These are phyloP conservation scores for Saccharum officinarum DNA, from an alignment of 176 grass and related monocot species.

Conservation along the genomic window DNA sequence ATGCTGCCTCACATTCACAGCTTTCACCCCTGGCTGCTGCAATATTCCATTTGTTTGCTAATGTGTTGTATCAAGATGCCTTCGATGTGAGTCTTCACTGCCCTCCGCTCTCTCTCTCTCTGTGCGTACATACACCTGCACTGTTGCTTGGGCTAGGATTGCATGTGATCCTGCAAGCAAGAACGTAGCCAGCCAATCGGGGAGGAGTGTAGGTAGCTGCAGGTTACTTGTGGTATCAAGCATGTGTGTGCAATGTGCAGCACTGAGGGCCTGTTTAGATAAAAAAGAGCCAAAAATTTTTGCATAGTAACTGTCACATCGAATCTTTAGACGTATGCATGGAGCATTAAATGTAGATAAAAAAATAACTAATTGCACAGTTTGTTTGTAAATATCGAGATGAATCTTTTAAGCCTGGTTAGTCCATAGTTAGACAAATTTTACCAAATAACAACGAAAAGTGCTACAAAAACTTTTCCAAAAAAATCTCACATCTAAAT, in stretches of 20 bases:
- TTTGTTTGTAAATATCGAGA: no score
- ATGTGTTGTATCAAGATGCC: slow-evolving; percentile 83
- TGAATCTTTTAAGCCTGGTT: no score
- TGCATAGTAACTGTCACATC: no score
- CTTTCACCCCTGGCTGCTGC: slow-evolving; percentile 43
- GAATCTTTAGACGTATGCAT: no score
- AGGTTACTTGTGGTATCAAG: slow-evolving; percentile 38
- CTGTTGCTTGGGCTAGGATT: slow-evolving; percentile 35
- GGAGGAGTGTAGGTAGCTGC: slow-evolving; percentile 13
- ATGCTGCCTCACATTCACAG: slow-evolving; percentile 48
- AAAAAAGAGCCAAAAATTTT: slow-evolving; percentile 1
- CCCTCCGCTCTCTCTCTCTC: neutral
- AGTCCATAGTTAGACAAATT: no score
- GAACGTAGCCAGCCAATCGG: neutral
- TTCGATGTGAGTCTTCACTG: slow-evolving; percentile 96
- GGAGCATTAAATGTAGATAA: no score
- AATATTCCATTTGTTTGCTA: slow-evolving; percentile 99
- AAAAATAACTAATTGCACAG: no score
- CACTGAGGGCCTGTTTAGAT: no score
- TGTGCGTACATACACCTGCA: slow-evolving; percentile 3
- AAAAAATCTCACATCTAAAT: no score
- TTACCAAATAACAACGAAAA: no score
- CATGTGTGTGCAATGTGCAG: slow-evolving; percentile 36
- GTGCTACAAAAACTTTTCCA: no score
- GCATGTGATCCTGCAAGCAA: slow-evolving; percentile 30